A percentile compares a stretch with the other conserved stretches of the same genome.
Conservation (phyloP, 2,329 filamentous ascomycete genomes). For the Ascochyta clinopodiicola region DNA sequence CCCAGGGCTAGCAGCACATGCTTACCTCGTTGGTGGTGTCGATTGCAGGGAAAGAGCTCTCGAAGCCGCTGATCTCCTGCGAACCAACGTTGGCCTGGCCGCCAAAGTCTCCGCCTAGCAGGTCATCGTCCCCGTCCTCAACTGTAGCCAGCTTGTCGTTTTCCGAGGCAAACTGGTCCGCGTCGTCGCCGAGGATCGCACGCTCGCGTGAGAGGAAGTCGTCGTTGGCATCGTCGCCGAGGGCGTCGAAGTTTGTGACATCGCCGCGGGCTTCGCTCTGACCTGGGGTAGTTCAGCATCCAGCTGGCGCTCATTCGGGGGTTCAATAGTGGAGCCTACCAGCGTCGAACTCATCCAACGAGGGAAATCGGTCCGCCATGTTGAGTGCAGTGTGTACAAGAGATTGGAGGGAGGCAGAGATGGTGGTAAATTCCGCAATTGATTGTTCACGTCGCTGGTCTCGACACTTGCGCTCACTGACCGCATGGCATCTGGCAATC, state of each 20-base stretch:
- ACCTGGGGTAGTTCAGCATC: slow-evolving; percentile 56
- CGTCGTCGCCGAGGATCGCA: slow-evolving; percentile 88
- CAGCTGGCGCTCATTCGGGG: slow-evolving; percentile 28
- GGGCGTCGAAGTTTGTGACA: slow-evolving; percentile 51
- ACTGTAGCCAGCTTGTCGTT: slow-evolving; percentile 71
- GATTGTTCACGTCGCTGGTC: slow-evolving; percentile 22
- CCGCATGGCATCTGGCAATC: slow-evolving; percentile 6
- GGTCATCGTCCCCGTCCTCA: slow-evolving; percentile 71
- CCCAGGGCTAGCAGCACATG: not conserved
- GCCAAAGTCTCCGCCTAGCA: slow-evolving; percentile 67
- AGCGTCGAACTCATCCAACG: slow-evolving; percentile 60
- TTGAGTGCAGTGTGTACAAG: slow-evolving; percentile 20
- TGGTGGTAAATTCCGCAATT: slow-evolving; percentile 22
- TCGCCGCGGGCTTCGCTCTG: slow-evolving; percentile 69
- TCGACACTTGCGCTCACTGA: slow-evolving; percentile 17
- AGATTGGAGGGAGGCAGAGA: not conserved
- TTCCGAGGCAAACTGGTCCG: slow-evolving; percentile 82
- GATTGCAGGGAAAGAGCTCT: slow-evolving; percentile 90
- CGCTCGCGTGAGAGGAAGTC: slow-evolving; percentile 94
- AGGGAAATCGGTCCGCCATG: slow-evolving; percentile 61
- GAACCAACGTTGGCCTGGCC: slow-evolving; percentile 49
- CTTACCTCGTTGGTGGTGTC: slow-evolving; percentile 74
- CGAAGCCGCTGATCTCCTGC: slow-evolving; percentile 69
- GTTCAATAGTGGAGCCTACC: slow-evolving; percentile 48
- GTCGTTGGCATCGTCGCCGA: slow-evolving; percentile 68